Percentiles rank a stretch among this genome's conserved stretches.
Evolutionary conservation across 1,284 basidiomycete species (phyloP).

Genomic region (Baeospora myosura): DNA sequence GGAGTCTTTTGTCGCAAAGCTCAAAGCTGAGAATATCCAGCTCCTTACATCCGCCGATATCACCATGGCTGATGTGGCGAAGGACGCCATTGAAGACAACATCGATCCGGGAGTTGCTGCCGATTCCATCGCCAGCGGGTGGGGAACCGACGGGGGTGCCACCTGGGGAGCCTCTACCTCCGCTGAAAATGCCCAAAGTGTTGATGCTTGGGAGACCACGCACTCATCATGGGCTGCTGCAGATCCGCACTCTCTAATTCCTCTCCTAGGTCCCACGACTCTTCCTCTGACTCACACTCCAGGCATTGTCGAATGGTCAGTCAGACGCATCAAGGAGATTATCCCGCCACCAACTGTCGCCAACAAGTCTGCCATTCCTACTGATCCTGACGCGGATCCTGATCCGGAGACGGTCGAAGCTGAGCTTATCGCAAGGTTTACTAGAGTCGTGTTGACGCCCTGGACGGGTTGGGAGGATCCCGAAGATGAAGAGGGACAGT

Average conservation of each 20-base stretch:
- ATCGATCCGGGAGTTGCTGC: conserved; percentile 7
- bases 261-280: conserved; percentile 35
- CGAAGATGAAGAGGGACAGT: conserved; percentile 30
- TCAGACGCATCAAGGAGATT: conserved; percentile 33
- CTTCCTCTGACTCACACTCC: conserved; percentile 44
- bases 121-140: conserved; percentile 9
- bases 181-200: no score
- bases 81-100: conserved; percentile 8
- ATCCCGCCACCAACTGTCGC: conserved; percentile 16
- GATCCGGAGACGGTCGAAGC: conserved; percentile 40
- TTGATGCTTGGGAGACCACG: conserved; percentile 9
- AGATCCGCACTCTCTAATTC: conserved; percentile 23
- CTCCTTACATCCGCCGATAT: neutral
- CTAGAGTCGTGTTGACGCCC: conserved; percentile 44
- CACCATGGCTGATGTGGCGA: neutral
- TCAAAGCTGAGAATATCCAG: conserved; percentile 6
- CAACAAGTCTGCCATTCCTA: neutral
- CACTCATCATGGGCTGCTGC: conserved; percentile 17
- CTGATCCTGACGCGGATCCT: conserved; percentile 9
- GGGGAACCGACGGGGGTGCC: conserved; percentile 1
- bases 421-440: conserved; percentile 39
- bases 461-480: conserved; percentile 36
- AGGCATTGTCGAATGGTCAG: conserved; percentile 44
- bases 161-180: conserved; percentile 8
- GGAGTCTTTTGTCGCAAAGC: conserved; percentile 3